Conservation (phyloP, 345 rosid species). For the Euphorbia lathyris region DNA sequence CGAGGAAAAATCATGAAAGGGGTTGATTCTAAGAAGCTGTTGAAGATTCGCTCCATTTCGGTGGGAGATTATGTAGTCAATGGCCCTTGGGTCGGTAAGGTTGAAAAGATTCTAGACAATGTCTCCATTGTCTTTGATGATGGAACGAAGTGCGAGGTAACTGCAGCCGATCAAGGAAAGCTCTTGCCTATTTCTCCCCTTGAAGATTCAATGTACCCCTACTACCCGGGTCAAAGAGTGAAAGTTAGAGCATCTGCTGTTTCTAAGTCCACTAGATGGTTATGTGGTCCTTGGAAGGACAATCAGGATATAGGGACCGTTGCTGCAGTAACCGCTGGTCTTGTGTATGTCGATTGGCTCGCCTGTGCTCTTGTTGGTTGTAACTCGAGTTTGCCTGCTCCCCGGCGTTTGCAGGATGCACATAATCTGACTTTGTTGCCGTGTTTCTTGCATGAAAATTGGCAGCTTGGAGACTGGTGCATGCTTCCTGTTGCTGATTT, state of each 20-base stretch:
- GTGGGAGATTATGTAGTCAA: constrained; percentile 69
- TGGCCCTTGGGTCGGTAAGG: constrained; percentile 83
- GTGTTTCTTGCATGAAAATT: constrained; percentile 62
- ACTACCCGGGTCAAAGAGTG: constrained; percentile 89
- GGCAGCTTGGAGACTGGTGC: constrained; percentile 99
- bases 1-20: constrained; percentile 50
- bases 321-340: constrained; percentile 55
- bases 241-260: constrained; percentile 42
- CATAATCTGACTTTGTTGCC: constrained; percentile 57
- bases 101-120: constrained; percentile 57
- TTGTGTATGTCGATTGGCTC: constrained; percentile 79
- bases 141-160: constrained; percentile 65
- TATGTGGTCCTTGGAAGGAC: constrained; percentile 71
- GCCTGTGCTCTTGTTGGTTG: constrained; percentile 44
- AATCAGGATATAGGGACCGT: constrained; percentile 67
- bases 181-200: constrained; percentile 57
- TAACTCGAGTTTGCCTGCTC: constrained; percentile 40
- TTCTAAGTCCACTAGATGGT: constrained; percentile 64
- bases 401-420: constrained; percentile 51
- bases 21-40: constrained; percentile 59
- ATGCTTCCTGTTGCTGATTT: constrained; percentile 42
- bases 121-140: constrained; percentile 65
- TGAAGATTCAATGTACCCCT: constrained; percentile 65
- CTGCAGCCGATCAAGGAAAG: constrained; percentile 49
- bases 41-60: constrained; percentile 58